A percentile compares a stretch with the other conserved stretches of the same genome.
Evolutionary conservation across 2,329 filamentous ascomycete genomes (phyloP).

Genomic region (Xylariomycetidae sp.): DNA sequence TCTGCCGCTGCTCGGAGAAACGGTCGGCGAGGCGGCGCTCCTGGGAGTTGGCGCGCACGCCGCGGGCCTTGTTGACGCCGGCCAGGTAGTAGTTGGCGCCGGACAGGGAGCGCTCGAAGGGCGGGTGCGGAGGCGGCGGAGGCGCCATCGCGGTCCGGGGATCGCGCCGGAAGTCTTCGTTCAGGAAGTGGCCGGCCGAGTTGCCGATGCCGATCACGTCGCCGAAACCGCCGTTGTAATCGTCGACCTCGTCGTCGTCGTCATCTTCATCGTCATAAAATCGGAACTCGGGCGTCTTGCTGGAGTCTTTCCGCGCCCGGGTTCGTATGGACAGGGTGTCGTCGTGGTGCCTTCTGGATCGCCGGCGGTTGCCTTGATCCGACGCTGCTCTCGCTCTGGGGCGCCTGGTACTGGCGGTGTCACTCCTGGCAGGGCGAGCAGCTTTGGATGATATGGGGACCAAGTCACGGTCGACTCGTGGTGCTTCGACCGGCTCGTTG

Average conservation of each 20-base stretch:
- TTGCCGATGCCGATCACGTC: slow-evolving; percentile 42
- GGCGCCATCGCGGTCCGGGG: slow-evolving; percentile 30
- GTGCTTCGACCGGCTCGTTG: slow-evolving; percentile 47
- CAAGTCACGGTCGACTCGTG: no score
- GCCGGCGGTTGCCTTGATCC: no score
- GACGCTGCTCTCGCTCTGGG: slow-evolving; percentile 18
- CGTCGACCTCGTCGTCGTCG: slow-evolving; percentile 29
- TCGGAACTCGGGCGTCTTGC: no score
- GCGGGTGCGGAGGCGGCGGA: no score
- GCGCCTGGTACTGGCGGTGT: slow-evolving; percentile 19
- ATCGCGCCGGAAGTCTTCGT: slow-evolving; percentile 48
- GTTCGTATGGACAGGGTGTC: no score
- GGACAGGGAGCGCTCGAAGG: slow-evolving; percentile 34
- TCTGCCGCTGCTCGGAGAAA: slow-evolving; percentile 38
- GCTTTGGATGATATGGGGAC: no score
- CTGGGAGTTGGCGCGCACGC: slow-evolving; percentile 35
- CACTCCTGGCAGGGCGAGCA: slow-evolving; percentile 21
- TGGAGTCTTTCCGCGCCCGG: no score
- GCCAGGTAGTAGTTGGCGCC: no score
- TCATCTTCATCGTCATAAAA: no score
- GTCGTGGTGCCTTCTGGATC: no score
- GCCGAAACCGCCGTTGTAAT: slow-evolving; percentile 30
- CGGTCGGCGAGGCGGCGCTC: slow-evolving; percentile 46
- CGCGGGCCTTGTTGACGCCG: slow-evolving; percentile 37
- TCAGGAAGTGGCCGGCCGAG: slow-evolving; percentile 52